A percentile compares a stretch with the other conserved stretches of the same genome.
These are phyloP conservation scores for Phytophthora citricola DNA, from an alignment of 352 stramenopile genomes.

Conservation along the genomic window DNA sequence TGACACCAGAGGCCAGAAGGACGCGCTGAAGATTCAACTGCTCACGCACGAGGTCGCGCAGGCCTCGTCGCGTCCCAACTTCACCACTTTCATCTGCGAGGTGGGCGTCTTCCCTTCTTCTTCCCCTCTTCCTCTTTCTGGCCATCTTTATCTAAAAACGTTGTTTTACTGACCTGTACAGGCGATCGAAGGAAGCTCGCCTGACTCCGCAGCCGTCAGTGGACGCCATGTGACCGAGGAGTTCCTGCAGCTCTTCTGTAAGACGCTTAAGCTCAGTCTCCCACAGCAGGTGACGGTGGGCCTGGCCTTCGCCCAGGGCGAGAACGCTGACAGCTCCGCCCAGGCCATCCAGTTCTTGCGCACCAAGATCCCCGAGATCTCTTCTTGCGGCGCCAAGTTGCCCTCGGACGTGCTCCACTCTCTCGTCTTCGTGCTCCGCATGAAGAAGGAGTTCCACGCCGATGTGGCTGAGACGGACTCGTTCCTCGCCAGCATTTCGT, in stretches of 20 bases:
- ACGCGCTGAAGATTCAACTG: constrained; percentile 90
- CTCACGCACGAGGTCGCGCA: constrained; percentile 91
- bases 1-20: constrained; percentile 84
- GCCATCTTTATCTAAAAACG: background rate
- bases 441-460: constrained; percentile 78
- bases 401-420: constrained; percentile 84
- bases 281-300: constrained; percentile 88
- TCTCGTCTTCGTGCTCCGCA: constrained; percentile 83
- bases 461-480: constrained; percentile 85
- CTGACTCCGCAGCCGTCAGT: constrained; percentile 38
- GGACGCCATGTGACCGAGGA: constrained; percentile 74
- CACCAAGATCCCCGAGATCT: constrained; percentile 87
- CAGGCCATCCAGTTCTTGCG: constrained; percentile 83
- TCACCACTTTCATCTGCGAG: constrained; percentile 91
- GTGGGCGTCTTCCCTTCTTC: constrained; percentile 21
- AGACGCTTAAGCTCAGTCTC: constrained; percentile 84
- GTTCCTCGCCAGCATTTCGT: constrained; percentile 86
- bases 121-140: background rate
- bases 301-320: constrained; percentile 80
- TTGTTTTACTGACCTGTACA: constrained; percentile 17
- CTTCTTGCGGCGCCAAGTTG: constrained; percentile 81
- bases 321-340: constrained; percentile 59
- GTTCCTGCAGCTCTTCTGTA: constrained; percentile 81
- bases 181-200: constrained; percentile 74
- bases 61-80: constrained; percentile 89